Conservation (phyloP, 345 rosid genomes). For the Cardamine chenopodiifolia region DNA sequence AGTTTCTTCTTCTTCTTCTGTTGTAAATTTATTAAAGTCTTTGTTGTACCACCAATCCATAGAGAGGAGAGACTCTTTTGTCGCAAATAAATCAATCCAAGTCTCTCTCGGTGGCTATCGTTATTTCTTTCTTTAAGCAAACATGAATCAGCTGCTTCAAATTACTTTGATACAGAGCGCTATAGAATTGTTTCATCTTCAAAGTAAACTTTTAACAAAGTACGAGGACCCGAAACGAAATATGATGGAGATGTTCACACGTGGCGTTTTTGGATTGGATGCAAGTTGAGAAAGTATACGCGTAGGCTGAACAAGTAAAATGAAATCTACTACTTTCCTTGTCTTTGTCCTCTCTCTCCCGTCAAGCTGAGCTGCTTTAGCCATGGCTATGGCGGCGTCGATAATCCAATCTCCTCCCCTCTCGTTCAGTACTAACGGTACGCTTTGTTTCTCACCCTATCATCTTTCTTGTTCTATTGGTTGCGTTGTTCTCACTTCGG, state of each 20-base stretch:
- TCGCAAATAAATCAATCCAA: constrained; percentile 11
- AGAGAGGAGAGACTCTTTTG: constrained; percentile 27
- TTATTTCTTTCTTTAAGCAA: not conserved
- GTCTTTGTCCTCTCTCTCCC: not conserved
- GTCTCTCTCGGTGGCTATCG: not conserved
- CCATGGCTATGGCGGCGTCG: constrained; percentile 42
- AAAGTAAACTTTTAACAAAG: not conserved
- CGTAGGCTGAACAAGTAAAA: not conserved
- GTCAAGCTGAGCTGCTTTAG: constrained; percentile 32
- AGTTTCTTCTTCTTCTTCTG: not conserved
- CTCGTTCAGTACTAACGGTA: constrained; percentile 23
- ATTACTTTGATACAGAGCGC: not conserved
- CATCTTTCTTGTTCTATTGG: not conserved
- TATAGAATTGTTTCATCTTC: not conserved
- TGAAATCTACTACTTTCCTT: not conserved
- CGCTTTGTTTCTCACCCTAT: not conserved
- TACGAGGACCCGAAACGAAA: constrained; percentile 9
- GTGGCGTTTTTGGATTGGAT: not conserved
- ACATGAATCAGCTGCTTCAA: not conserved
- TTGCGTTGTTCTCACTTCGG: not conserved
- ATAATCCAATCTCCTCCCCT: constrained; percentile 29
- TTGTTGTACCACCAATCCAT: constrained; percentile 20
- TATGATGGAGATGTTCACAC: not conserved
- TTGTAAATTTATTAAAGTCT: not conserved
- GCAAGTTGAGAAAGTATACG: not conserved